Base-by-base conservation (phyloP, 1,139 yeast species). In the Pichia norvegensis region DNA sequence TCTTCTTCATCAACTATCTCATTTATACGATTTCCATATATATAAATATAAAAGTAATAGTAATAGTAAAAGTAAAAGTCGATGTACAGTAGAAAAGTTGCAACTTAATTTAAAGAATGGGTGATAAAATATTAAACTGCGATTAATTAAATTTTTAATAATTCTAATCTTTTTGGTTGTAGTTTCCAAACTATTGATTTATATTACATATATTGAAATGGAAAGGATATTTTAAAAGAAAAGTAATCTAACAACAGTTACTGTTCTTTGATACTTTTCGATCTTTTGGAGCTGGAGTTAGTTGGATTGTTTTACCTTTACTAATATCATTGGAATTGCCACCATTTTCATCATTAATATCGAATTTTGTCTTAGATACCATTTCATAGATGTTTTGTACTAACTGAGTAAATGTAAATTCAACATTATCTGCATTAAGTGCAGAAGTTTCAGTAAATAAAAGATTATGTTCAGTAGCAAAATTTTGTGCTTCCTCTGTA, bases 401-500 rank as follows among this genome's bases (percentile, higher is more conserved):
- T 56, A 94, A 78, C 64, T 88, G 95, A 65, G 88, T 88, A 76
- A 92, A 92, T 4, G 97, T 92, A 56, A 81, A 75, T 64, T 92
- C 98, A 49, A 92, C 98, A 65, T 94, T 94, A 60, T 92, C 95
- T 38, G 95, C 83, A 59, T 88, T 88, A 55, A 94, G 75, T 19
- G 98, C 98, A 50, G 95, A 83, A n/a, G 98, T 95, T 70, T 92
- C 98, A 43, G 96, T 90, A 66, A 92, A 92, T 60, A 92, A 73
- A 59, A 92, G 74, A 64, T 78, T 87, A 69, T 92, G 90, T 67
- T 94, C 98, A 52, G 85, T 79, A 42, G 98, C 97, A 71, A 92
- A 92, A 63, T 83, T 85, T 67, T 81, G 85, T 47, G 98, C 98
- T 68, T 92, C 98, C 50, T 92, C 98, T 37, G 97, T 90, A 50